Percentiles rank a stretch among this genome's conserved stretches.
These are phyloP conservation scores for Candida chauliodis DNA, from an alignment of 805 yeast genomes.

Conservation along the genomic window DNA sequence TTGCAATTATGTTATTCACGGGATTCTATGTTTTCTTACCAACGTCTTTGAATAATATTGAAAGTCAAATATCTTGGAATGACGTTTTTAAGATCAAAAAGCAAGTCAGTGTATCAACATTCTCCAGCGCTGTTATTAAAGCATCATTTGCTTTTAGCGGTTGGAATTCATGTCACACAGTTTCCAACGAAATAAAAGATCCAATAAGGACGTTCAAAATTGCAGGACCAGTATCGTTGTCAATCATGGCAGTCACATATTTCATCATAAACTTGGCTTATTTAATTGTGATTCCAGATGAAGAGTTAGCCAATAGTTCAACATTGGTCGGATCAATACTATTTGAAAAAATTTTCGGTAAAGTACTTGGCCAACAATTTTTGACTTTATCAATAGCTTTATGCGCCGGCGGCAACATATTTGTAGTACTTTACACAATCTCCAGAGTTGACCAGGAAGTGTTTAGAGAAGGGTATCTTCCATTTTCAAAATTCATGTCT, in stretches of 20 bases:
- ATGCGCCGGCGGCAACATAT: constrained; percentile 61
- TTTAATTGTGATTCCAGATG: constrained; percentile 49
- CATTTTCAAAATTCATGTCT: constrained; percentile 49
- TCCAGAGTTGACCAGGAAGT: constrained; percentile 65
- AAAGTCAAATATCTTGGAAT: constrained; percentile 35
- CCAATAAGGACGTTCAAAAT: constrained; percentile 55
- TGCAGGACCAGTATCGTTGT: constrained; percentile 57
- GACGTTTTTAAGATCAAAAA: constrained; percentile 30
- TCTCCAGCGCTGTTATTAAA: constrained; percentile 54
- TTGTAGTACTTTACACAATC: constrained; percentile 56
- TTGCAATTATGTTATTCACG: constrained; percentile 51
- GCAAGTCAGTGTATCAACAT: constrained; percentile 37
- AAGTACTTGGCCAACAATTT: constrained; percentile 48
- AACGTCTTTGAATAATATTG: constrained; percentile 39
- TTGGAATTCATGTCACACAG: constrained; percentile 61
- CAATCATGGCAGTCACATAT: constrained; percentile 47
- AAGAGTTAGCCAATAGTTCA: constrained; percentile 52
- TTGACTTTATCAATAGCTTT: constrained; percentile 56
- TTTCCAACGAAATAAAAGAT: constrained; percentile 57
- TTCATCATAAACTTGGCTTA: constrained; percentile 54
- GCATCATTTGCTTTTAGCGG: constrained; percentile 61
- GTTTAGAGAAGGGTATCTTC: constrained; percentile 60
- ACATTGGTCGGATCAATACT: constrained; percentile 57
- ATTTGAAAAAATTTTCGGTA: constrained; percentile 55
- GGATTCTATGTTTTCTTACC: constrained; percentile 59